Evolutionary conservation across 176 grass and related monocot species (phyloP).

Genomic region (Oryza officinalis): DNA sequence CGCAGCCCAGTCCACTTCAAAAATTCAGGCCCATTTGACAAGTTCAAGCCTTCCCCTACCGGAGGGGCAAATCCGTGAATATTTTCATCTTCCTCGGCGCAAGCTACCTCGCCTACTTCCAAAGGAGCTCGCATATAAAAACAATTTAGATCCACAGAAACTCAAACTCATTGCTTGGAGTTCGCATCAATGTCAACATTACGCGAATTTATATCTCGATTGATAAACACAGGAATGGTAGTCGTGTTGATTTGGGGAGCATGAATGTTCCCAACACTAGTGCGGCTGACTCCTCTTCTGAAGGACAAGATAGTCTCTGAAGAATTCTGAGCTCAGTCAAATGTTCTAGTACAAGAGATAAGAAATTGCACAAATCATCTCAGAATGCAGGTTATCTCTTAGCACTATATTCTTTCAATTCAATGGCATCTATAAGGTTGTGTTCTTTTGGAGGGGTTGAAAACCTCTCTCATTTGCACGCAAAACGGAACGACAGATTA

Average conservation of each 20-base stretch:
- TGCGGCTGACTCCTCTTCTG: constrained; percentile 10
- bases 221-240: constrained; percentile 44
- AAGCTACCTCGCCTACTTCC: no score
- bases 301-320: constrained; percentile 36
- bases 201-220: constrained; percentile 30
- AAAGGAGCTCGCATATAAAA: no score
- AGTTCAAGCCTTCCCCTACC: no score
- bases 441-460: no score
- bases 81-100: no score
- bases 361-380: constrained; percentile 35
- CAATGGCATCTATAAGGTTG: background rate
- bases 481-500: no score
- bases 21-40: no score
- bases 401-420: background rate
- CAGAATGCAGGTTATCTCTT: constrained; percentile 54
- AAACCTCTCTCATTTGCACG: no score
- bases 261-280: constrained; percentile 42
- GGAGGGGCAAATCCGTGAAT: no score
- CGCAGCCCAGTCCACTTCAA: no score
- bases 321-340: constrained; percentile 50
- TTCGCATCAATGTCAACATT: background rate
- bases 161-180: background rate
- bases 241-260: constrained; percentile 30
- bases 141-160: background rate
- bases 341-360: constrained; percentile 40